Conservation (phyloP, 1,284 basidiomycete species). For the Ceratobasidium sp. region DNA sequence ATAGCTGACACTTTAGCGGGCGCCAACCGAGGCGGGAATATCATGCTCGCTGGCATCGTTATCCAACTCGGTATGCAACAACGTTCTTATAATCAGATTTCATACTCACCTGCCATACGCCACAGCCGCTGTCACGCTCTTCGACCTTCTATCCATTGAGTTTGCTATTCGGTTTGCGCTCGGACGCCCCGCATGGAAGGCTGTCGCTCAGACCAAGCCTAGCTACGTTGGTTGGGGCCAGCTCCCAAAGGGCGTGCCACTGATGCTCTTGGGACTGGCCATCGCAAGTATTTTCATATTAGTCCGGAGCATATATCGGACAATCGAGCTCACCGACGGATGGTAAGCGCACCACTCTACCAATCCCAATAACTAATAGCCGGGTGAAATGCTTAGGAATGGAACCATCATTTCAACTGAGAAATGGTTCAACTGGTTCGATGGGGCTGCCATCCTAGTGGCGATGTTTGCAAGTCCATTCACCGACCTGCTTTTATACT, state of each 20-base stretch:
- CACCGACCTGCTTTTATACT: neutral
- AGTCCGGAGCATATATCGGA: constrained; percentile 47
- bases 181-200: constrained; percentile 45
- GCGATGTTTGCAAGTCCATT: constrained; percentile 41
- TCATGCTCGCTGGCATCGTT: constrained; percentile 71
- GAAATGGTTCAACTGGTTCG: constrained; percentile 46
- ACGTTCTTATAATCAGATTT: neutral
- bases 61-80: constrained; percentile 66
- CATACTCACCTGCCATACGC: neutral
- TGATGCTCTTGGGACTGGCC: constrained; percentile 44
- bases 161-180: constrained; percentile 51
- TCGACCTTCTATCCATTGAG: constrained; percentile 52
- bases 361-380: neutral
- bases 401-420: constrained; percentile 44
- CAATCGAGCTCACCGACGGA: constrained; percentile 53
- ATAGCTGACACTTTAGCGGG: constrained; percentile 24
- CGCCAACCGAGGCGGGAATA: constrained; percentile 59
- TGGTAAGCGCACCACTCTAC: constrained; percentile 50
- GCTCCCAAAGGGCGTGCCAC: neutral
- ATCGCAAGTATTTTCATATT: constrained; percentile 44
- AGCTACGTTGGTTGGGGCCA: constrained; percentile 4
- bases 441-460: constrained; percentile 45
- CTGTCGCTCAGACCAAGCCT: constrained; percentile 47
- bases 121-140: constrained; percentile 54
- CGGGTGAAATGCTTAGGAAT: constrained; percentile 40